A percentile compares a stretch with the other conserved stretches of the same genome.
Evolutionary conservation across 768 basidiomycete species (phyloP).

Genomic region (Roridomyces roridus): DNA sequence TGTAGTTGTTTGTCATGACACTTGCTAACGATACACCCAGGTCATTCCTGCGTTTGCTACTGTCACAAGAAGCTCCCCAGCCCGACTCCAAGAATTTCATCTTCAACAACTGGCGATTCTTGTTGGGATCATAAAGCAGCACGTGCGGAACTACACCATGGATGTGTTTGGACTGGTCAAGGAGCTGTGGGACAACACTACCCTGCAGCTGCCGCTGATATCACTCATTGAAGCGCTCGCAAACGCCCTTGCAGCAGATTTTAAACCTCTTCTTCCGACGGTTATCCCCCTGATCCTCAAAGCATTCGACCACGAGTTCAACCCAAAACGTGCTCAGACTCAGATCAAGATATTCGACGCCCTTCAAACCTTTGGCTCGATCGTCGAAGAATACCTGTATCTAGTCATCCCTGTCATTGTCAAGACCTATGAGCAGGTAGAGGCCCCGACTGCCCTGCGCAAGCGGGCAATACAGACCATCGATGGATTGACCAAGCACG

Average conservation of each 20-base stretch:
- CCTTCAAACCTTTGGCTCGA: conserved; percentile 92
- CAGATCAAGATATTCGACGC: conserved; percentile 95
- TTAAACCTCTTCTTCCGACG: conserved; percentile 93
- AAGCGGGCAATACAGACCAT: conserved; percentile 92
- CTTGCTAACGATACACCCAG: conserved; percentile 41
- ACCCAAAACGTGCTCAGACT: conserved; percentile 76
- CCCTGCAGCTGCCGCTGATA: conserved; percentile 90
- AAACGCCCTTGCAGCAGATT: conserved; percentile 94
- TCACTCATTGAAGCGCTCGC: conserved; percentile 92
- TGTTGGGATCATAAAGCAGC: conserved; percentile 95
- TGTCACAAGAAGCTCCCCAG: conserved; percentile 83
- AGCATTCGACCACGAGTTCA: conserved; percentile 88
- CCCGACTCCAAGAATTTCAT: conserved; percentile 90
- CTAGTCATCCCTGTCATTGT: conserved; percentile 96
- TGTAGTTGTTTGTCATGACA: neutral
- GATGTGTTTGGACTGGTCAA: conserved; percentile 86
- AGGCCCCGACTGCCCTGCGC: conserved; percentile 75
- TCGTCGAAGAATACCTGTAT: conserved; percentile 97
- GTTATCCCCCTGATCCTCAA: conserved; percentile 90
- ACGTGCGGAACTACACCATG: conserved; percentile 89
- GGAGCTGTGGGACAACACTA: conserved; percentile 87
- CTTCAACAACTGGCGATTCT: conserved; percentile 95
- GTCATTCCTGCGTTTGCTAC: conserved; percentile 95
- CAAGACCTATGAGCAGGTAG: conserved; percentile 84
- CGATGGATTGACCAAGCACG: conserved; percentile 86